Percentiles rank a stretch among this genome's conserved stretches.
These are phyloP conservation scores for Fusarium sp. DNA, from an alignment of 2,329 filamentous ascomycete species.

Conservation along the genomic window DNA sequence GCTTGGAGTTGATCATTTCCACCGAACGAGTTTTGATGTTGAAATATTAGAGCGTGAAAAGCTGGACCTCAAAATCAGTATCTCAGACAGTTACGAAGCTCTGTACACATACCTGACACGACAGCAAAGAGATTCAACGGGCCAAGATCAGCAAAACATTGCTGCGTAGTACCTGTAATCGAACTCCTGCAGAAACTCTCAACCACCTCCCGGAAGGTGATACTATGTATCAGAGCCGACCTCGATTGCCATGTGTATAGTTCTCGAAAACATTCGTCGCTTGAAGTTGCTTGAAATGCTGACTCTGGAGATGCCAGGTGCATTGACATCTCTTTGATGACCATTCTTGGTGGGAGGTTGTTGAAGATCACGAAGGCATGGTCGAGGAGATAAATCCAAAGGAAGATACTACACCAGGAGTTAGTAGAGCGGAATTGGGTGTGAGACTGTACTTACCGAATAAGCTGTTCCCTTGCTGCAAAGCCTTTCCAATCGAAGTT, in stretches of 20 bases:
- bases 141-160: neutral
- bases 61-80: neutral
- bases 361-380: constrained; percentile 9
- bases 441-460: neutral
- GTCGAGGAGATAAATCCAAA: neutral
- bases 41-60: neutral
- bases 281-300: neutral
- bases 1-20: neutral
- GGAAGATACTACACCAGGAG: neutral
- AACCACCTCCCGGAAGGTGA: neutral
- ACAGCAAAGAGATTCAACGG: neutral
- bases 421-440: too few species aligned
- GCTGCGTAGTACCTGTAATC: neutral
- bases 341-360: neutral
- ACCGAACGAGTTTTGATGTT: neutral
- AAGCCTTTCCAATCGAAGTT: neutral
- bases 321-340: constrained; percentile 4
- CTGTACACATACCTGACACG: neutral
- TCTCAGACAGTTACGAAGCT: too few species aligned
- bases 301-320: neutral
- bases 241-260: neutral
- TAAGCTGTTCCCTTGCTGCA: constrained; percentile 4
- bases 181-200: neutral
- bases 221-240: fast-evolving
- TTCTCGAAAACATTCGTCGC: neutral